Conservation (phyloP, 163 green algal genomes). For the Chlamydomonas reinhardtii region DNA sequence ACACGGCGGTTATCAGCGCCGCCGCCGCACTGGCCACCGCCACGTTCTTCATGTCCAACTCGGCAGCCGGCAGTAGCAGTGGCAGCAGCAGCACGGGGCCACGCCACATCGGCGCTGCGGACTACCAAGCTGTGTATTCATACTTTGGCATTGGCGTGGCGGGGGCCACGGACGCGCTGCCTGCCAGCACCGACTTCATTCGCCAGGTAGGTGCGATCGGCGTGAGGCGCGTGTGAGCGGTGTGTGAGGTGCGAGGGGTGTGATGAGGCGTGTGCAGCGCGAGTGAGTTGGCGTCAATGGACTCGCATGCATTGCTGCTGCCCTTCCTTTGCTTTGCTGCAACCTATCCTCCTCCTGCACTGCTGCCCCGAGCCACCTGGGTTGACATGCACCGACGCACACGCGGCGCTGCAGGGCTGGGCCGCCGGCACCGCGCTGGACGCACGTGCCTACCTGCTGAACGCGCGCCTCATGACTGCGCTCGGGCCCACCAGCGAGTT, state of each 20-base stretch:
- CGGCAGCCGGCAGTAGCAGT: background rate
- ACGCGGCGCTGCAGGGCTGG: background rate
- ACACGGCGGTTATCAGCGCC: background rate
- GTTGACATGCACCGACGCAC: too few relatives aligned
- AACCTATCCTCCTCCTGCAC: too few relatives aligned
- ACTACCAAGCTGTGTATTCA: background rate
- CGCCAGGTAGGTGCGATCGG: too few relatives aligned
- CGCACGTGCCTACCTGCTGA: background rate
- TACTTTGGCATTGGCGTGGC: conserved; percentile 3
- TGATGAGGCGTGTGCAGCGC: too few relatives aligned
- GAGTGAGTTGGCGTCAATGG: too few relatives aligned
- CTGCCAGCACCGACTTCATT: conserved; percentile 20
- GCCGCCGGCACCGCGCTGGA: background rate
- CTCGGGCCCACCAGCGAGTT: background rate
- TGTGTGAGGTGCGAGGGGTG: too few relatives aligned
- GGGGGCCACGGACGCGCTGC: background rate
- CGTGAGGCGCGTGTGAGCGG: background rate
- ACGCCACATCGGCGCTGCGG: background rate
- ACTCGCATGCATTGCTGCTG: too few relatives aligned
- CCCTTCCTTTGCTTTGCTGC: too few relatives aligned
- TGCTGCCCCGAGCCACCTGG: too few relatives aligned
- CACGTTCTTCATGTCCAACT: background rate
- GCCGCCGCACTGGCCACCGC: background rate
- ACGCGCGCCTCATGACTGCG: background rate
- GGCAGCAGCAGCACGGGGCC: background rate